Base-by-base conservation (phyloP, 192 early-diverging fungal genomes). In the Coemansia sp. region DNA sequence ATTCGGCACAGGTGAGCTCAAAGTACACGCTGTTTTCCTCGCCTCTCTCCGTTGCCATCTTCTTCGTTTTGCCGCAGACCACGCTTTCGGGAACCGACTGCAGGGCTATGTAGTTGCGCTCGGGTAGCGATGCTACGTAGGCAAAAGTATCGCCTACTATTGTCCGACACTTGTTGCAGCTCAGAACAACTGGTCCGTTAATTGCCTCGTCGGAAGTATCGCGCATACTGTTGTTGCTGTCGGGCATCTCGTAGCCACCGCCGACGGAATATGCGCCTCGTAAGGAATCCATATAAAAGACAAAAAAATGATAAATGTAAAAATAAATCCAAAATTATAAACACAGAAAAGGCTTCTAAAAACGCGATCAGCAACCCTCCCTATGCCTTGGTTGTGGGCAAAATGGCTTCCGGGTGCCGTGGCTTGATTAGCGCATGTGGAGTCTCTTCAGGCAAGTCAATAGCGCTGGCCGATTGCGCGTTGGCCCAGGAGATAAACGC, bases 401-500 rank as follows among this genome's bases (percentile, higher is more conserved):
- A 12, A 3, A 68, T n/a, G 16, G 61, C 18, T 21, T 68, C 61
- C 11, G 3, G 28, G 18, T 55, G 66, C 2, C 34, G 61, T 28
- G 72, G 66, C 13, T 63, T 47, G 23, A 74, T 55, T 5, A 59
- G 33, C 3, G 55, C 64, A 41, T 79, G 76, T 43, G 76, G 70
- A 3, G 65, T 73, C 34, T 78, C 76, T 2, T 73, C 43, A 2
- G 76, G 76, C 36, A 78, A 33, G 34, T 78, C 70, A 21, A 73
- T 48, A 1, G 38, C 56, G 11, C 35, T 60, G 0, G 68, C 64
- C 8, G 77, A 70, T 36, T 64, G 67, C 3, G 68, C 67, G 34
- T 90, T 90, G 0, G 85, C 57, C 84, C 86, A 88, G 31, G 88
- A 90, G 25, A 92, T 80, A 72, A 88, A 91, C 7, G 84, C 72